These are phyloP conservation scores for Cryphonectria nitschkei DNA, from an alignment of 2,329 filamentous ascomycete genomes.

Conservation along the genomic window DNA sequence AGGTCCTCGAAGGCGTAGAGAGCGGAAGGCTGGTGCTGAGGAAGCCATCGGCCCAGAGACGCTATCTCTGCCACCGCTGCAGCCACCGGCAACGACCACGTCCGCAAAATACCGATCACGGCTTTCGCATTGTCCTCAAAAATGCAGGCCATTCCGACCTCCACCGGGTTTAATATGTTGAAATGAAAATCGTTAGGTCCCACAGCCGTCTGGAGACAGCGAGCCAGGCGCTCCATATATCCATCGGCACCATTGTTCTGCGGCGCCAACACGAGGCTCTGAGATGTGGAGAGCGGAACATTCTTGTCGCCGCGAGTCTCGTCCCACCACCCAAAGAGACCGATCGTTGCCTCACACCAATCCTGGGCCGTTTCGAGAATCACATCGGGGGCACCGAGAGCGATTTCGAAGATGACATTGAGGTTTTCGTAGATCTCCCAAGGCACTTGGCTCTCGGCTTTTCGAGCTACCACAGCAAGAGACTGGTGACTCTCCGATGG, in stretches of 20 bases:
- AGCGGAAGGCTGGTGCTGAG: conserved; percentile 57
- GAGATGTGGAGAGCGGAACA: conserved; percentile 46
- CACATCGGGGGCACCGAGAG: conserved; percentile 75
- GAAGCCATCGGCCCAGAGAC: conserved; percentile 82
- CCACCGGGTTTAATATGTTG: conserved; percentile 74
- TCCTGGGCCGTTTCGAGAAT: conserved; percentile 81
- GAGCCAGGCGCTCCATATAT: conserved; percentile 74
- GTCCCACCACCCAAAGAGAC: conserved; percentile 90
- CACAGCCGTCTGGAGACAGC: conserved; percentile 71
- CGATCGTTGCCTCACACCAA: conserved; percentile 88
- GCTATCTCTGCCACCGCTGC: conserved; percentile 82
- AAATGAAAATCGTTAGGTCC: conserved; percentile 71
- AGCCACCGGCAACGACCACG: conserved; percentile 81
- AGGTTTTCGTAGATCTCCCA: conserved; percentile 90
- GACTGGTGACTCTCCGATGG: conserved; percentile 46
- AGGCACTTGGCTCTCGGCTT: conserved; percentile 83
- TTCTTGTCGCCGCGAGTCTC: conserved; percentile 63
- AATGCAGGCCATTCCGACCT: conserved; percentile 80
- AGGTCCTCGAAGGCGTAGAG: conserved; percentile 66
- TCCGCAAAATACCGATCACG: conserved; percentile 72
- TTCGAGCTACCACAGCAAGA: conserved; percentile 69
- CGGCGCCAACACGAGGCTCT: conserved; percentile 44
- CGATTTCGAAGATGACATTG: conserved; percentile 76
- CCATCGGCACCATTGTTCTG: conserved; percentile 58
- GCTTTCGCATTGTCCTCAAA: conserved; percentile 83